phyloP scores from a whole-genome alignment of 2,329 filamentous ascomycete species.

The Fusarium mexicanum region DNA sequence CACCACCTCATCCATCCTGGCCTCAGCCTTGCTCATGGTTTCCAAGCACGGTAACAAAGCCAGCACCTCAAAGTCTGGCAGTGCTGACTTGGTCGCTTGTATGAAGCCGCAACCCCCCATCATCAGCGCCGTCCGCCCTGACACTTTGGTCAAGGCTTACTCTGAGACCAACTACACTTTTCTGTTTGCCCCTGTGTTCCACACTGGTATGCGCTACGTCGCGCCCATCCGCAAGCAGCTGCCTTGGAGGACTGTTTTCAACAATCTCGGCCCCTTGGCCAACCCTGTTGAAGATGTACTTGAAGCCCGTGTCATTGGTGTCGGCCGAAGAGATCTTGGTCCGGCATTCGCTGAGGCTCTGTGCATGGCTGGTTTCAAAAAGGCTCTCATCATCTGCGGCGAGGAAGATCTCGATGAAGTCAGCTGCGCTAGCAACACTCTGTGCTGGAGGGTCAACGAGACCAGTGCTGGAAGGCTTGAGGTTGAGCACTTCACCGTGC shows the following conservation, averaged over 20 bases:
- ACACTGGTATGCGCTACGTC: constrained; percentile 92
- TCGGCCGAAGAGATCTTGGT: constrained; percentile 87
- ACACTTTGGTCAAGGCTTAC: constrained; percentile 78
- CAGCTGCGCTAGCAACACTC: constrained; percentile 86
- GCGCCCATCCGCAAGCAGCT: constrained; percentile 87
- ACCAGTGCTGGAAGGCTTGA: constrained; percentile 56
- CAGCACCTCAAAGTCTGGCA: constrained; percentile 94
- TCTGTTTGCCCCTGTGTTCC: constrained; percentile 94
- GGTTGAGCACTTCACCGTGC: constrained; percentile 80
- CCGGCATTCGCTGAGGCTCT: constrained; percentile 90
- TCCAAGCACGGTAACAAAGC: constrained; percentile 97
- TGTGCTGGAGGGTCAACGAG: constrained; percentile 83
- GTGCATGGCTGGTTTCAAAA: constrained; percentile 76
- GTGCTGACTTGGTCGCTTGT: constrained; percentile 86
- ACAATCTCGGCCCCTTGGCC: constrained; percentile 89
- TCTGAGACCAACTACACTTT: constrained; percentile 89
- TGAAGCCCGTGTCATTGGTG: constrained; percentile 92
- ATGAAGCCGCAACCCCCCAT: constrained; percentile 78
- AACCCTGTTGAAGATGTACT: constrained; percentile 88
- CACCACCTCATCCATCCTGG: constrained; percentile 92
- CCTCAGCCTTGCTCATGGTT: constrained; percentile 83
- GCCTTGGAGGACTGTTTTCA: constrained; percentile 97
- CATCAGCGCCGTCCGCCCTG: constrained; percentile 77
- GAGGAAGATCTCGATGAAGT: constrained; percentile 96
- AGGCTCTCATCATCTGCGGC: constrained; percentile 91